Base-by-base conservation (phyloP, 164 flowering plant genomes). In the Houttuynia cordata region DNA sequence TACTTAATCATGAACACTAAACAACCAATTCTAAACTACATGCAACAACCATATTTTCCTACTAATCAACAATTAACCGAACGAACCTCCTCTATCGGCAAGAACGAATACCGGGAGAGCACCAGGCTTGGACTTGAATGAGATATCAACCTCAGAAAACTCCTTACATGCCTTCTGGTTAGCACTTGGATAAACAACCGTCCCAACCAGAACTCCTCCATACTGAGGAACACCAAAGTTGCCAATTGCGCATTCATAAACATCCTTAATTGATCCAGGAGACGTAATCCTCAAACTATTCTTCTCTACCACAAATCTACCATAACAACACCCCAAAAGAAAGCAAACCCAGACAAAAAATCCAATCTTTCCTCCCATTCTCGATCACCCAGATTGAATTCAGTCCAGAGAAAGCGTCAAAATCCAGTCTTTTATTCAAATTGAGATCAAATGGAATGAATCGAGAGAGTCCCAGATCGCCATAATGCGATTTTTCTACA, bases 141-240 rank as follows among this genome's bases (percentile, higher is more conserved):
- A 74, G 55, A 82, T 42, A 64, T 73, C 88, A 37, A 71, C 65
- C n/a, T 78, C 82, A 1, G 70, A 70, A 56, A 84, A 93, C n/a
- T 53, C 67, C 70, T 77, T 83, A 68, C 99, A 93, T 4, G 84
- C 92, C 69, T 83, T 81, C 21, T 88, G 87, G 75, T 90, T 85
- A 21, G 83, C 57, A 67, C 78, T 78, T 0, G 97, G 97, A 66
- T 82, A 90, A 42, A 77, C 68, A 19, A 88, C 95, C 22, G 77
- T 76, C 4, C 99, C 99, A 24, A 74, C 70, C 81, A 90, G 62
- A 18, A 85, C 78, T 30, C 97, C 99, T 52, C 99, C 97, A 67
- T 88, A 88, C 51, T 88, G 84, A 68, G 99, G 98, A 67, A 93
- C 86, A 25, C 99, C 99, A 70, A 93, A 93, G 63, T 93, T 88